These are phyloP conservation scores for Gynochthodes officinalis DNA, from an alignment of 257 asterid genomes.

Conservation along the genomic window DNA sequence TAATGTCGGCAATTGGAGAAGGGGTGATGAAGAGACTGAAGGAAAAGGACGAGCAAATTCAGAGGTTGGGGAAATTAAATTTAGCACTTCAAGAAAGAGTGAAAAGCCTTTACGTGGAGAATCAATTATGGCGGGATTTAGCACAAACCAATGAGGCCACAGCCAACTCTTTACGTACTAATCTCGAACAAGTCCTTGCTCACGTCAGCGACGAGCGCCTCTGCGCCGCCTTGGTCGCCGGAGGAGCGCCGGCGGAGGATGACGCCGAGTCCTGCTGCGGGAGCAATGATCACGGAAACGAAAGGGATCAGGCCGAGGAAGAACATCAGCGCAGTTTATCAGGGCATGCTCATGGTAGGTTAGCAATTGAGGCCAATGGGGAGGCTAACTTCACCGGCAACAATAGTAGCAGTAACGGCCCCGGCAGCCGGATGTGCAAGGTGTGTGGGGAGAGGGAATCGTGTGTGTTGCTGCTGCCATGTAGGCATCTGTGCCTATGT, in stretches of 20 bases:
- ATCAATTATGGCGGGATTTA: constrained; percentile 61
- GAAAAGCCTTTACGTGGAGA: constrained; percentile 47
- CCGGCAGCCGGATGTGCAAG: constrained; percentile 39
- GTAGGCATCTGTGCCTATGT: constrained; percentile 83
- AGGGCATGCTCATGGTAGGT: constrained; percentile 2
- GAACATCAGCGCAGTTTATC: constrained; percentile 10
- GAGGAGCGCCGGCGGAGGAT: constrained; percentile 38
- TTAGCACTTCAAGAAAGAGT: constrained; percentile 56
- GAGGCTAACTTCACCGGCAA: not conserved
- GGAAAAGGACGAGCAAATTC: constrained; percentile 75
- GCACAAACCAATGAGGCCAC: constrained; percentile 82
- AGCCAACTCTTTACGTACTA: constrained; percentile 57
- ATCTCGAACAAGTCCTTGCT: constrained; percentile 60
- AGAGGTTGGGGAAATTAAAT: constrained; percentile 52
- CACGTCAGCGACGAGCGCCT: constrained; percentile 39
- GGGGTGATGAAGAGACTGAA: constrained; percentile 44
- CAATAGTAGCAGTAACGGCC: not conserved
- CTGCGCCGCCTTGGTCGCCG: constrained; percentile 11
- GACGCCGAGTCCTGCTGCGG: constrained; percentile 76
- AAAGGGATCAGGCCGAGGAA: constrained; percentile 9
- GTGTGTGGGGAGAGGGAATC: constrained; percentile 64
- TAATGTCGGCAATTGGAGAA: constrained; percentile 52
- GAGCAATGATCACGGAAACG: constrained; percentile 35
- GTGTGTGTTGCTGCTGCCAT: constrained; percentile 69
- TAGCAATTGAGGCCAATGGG: not conserved